Evolutionary conservation across 306 rosid species (phyloP), one percentile per base, ranked within the genome.

Genomic region (Coriaria nepalensis): DNA sequence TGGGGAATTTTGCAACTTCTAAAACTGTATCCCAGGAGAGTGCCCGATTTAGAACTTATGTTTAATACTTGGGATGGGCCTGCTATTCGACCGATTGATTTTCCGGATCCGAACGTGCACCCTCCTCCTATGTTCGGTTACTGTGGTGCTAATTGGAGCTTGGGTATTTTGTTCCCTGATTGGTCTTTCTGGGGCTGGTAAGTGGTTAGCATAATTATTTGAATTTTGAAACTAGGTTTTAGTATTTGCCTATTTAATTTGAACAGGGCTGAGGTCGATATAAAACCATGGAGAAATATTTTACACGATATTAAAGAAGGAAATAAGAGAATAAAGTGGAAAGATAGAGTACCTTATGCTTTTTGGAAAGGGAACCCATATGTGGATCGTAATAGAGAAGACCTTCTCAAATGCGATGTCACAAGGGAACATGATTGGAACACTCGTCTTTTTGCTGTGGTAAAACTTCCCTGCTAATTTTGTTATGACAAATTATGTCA

Each of bases 161-260:
- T 65, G 8, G 94, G 77, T 8, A 80, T 80, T 53, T 86, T 84
- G 0, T 84, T 84, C 45, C 92, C 94, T 2, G 92, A 84, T 77
- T 84, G 94, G 94, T 84, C 92, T 63, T 84, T 84, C 40, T 84
- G 94, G 94, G 94, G 94, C 56, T 84, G 92, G 86, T 83, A 68
- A 20, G 29, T 20, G 29, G 29, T 20, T 20, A 20, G 29, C 29
- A 20, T 20, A n/a, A 20, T 20, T 20, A 1, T 20, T 20, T 20
- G 29, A 20, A 20, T 1, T 20, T 20, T 20, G 29, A 20, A 3
- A 20, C 29, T 20, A 20, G 29, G 29, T 20, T 20, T 20, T 20
- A 20, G 3, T 20, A 1, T 20, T 20, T 20, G 29, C 29, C n/a
- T 20, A 55, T 8, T 45, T 33, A 15, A 10, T 32, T 51, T 45